Base-by-base conservation (phyloP, 305 asterid species). In the Solanum aculeatissimum region DNA sequence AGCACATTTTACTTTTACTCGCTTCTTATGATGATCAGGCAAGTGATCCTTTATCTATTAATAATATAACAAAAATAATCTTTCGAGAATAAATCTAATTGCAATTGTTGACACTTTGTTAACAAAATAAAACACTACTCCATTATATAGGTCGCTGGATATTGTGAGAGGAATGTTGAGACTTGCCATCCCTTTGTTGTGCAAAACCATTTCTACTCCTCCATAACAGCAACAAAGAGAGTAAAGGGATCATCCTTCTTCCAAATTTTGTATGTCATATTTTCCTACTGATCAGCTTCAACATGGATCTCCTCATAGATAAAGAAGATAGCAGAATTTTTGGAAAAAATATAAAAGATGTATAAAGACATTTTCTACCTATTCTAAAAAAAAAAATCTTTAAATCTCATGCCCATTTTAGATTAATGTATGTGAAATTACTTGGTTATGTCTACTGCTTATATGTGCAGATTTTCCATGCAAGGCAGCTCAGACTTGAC, bases 231-330 rank as follows among this genome's bases (percentile, higher is more conserved):
- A 51, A 51, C 47, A 75, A 16, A 49, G 9, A 51, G 65, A 16
- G 11, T 27, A 51, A 72, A 75, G 63, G 65, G 68, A 53, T 49
- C 70, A 35, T 19, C 35, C 53, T 54, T 84, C 18, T 43, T 51
- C 77, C 18, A 6, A 71, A 15, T 47, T 14, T 47, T 23, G 40
- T 6, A 27, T 53, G 40, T 23, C 65, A 82, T 27, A 35, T 35
- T 29, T 21, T 29, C 75, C 66, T 23, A 29, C 29, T 29, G 53
- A 70, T 15, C 27, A 27, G 15, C n/a, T 21, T 53, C 27, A 8
- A 66, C 29, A 66, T 15, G 80, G 40, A 62, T 65, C 88, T 92
- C 95, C 97, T 92, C 82, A 75, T 49, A 27, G 43, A 75, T 13
- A 25, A 74, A 23, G 16, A 75, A 75, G 81, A 75, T 49, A 16